Conservation (phyloP, 2,329 filamentous ascomycete species). For the Ceratocystis albifundus region DNA sequence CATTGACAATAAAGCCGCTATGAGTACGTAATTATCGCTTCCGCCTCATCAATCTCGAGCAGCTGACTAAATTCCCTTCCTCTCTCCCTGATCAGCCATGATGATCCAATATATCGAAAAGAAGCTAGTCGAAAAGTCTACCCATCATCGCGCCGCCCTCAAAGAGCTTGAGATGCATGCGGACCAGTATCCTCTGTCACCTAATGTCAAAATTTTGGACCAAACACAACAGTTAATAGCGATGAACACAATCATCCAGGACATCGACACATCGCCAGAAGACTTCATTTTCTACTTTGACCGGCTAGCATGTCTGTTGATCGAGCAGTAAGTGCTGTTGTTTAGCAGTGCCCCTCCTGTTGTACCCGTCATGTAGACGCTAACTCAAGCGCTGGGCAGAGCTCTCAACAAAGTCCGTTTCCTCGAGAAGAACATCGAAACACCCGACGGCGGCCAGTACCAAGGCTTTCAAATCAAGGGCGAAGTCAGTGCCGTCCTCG, state of each 20-base stretch:
- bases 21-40: constrained; percentile 42
- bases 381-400: constrained; percentile 34
- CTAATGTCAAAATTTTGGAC: constrained; percentile 61
- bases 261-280: constrained; percentile 65
- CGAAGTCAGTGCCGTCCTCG: constrained; percentile 71
- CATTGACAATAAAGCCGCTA: constrained; percentile 87
- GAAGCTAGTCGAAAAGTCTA: constrained; percentile 76
- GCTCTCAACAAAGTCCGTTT: constrained; percentile 70
- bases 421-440: constrained; percentile 50
- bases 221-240: constrained; percentile 70
- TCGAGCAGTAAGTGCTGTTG: constrained; percentile 57
- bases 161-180: constrained; percentile 61
- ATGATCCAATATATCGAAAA: constrained; percentile 86
- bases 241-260: constrained; percentile 84
- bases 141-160: constrained; percentile 67
- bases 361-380: constrained; percentile 46
- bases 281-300: constrained; percentile 99
- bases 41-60: background rate
- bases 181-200: constrained; percentile 59
- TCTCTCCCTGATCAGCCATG: constrained; percentile 49
- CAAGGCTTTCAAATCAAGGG: constrained; percentile 59
- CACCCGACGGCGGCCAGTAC: constrained; percentile 59
- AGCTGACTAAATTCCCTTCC: no score
- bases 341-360: constrained; percentile 47
- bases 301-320: constrained; percentile 67